Conservation (phyloP, 208 protist genomes). For the Leishmania major region DNA sequence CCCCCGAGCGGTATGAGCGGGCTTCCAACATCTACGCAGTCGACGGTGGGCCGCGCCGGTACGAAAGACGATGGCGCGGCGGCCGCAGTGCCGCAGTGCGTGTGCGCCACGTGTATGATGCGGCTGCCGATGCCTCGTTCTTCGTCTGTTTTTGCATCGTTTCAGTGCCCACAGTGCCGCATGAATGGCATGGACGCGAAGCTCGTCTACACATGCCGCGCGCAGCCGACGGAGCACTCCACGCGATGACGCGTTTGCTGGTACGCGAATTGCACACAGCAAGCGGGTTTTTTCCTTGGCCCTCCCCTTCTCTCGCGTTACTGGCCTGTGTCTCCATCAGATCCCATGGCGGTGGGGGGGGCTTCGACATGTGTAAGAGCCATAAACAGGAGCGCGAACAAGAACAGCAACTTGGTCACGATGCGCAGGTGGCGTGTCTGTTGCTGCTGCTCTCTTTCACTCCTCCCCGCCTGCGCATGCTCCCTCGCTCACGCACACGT, state of each 20-base stretch:
- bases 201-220: conserved; percentile 74
- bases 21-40: conserved; percentile 13
- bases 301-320: not conserved
- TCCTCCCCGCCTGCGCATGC: not conserved
- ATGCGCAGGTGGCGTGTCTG: not conserved
- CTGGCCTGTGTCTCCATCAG: not conserved
- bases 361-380: not conserved
- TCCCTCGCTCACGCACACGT: not conserved
- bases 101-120: conserved; percentile 80
- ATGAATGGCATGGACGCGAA: conserved; percentile 80
- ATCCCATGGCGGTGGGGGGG: not conserved
- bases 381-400: not conserved
- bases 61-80: conserved; percentile 11
- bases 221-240: conserved; percentile 78
- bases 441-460: not conserved
- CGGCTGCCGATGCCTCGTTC: conserved; percentile 60
- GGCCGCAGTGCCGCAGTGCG: conserved; percentile 45
- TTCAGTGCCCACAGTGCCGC: conserved; percentile 84
- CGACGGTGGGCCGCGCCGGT: conserved; percentile 18
- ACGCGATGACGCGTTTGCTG: conserved; percentile 42
- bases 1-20: conserved; percentile 12
- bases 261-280: not conserved
- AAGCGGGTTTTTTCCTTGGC: not conserved
- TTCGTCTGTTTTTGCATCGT: conserved; percentile 47
- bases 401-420: not conserved